phyloP scores from a whole-genome alignment of 306 rosid species.

The Sicyos baderoa region DNA sequence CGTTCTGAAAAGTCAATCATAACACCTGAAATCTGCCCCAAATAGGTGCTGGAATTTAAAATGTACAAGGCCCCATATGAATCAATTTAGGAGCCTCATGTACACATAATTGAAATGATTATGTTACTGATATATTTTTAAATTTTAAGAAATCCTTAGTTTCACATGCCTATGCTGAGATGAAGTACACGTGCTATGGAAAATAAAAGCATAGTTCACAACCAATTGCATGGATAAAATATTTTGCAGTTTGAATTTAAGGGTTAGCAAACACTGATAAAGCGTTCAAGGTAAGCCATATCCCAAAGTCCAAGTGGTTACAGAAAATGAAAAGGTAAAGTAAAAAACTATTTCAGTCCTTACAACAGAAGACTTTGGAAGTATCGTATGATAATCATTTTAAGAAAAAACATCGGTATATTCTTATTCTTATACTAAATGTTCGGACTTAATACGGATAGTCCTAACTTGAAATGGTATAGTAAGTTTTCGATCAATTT shows the following conservation, averaged over 20 bases:
- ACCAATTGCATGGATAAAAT: not conserved
- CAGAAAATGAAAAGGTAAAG: not conserved
- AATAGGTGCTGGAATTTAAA: not conserved
- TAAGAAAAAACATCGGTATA: not conserved
- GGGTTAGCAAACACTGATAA: not conserved
- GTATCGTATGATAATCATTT: not conserved
- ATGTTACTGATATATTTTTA: not conserved
- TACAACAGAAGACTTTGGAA: not conserved
- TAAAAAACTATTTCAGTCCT: not conserved
- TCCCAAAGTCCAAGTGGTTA: not conserved
- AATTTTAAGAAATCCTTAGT: not conserved
- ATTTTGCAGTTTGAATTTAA: not conserved
- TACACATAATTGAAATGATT: not conserved
- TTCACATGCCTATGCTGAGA: not conserved
- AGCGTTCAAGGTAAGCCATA: not conserved
- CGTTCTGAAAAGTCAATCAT: not conserved
- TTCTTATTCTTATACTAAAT: not conserved
- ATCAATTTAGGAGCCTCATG: not conserved
- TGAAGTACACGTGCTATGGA: not conserved
- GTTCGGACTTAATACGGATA: not conserved
- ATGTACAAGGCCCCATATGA: not conserved
- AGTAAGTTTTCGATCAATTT: not conserved
- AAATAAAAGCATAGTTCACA: not conserved
- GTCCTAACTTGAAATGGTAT: not conserved
- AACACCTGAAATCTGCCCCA: not conserved